Base-by-base conservation (phyloP, 306 rosid genomes). In the Dalbergia oliveri region DNA sequence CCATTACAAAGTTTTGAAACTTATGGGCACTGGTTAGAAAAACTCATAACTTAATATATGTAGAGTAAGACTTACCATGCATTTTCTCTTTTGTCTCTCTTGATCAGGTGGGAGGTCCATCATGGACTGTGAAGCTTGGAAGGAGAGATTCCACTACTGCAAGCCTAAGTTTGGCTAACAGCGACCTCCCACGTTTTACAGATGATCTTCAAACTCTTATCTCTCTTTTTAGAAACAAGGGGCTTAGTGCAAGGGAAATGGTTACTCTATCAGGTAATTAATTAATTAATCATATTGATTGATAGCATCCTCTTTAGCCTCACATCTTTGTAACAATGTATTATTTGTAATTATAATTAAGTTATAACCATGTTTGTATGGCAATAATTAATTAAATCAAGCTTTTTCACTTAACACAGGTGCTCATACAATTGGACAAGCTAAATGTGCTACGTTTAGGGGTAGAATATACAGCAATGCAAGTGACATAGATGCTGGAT, bases 381-480 rank as follows among this genome's bases (percentile, higher is more conserved):
- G 63, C 44, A 19, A 39, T 18, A 35, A 56, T 12, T 54, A 2
- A 35, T 12, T 54, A 2, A 35, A 13, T 12, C 8, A 14, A 37
- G 6, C 4, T 26, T 26, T 39, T 56, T 15, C 9, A 75, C 10
- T 61, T 54, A 4, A 45, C 67, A 31, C 58, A 84, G 90, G 94
- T 49, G 76, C 91, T 0, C 91, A 87, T 49, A 86, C 93, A n/a
- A 66, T 89, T 4, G 91, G 88, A 31, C 89, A 87, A 75, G 87
- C 93, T 37, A 90, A 80, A 2, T 89, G 91, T 23, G 23, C 69
- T 9, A 82, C 89, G 31, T 89, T 87, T 15, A 88, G 93, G 8
- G 80, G 14, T 0, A 82, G 93, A 45, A 86, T 90, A 54, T 90
- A 90, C 82, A 82, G 72, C 78, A 86, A 84, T 3, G 66, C 41